Base-by-base conservation (phyloP, 176 grass and related monocot species). In the Chloris gayana region DNA sequence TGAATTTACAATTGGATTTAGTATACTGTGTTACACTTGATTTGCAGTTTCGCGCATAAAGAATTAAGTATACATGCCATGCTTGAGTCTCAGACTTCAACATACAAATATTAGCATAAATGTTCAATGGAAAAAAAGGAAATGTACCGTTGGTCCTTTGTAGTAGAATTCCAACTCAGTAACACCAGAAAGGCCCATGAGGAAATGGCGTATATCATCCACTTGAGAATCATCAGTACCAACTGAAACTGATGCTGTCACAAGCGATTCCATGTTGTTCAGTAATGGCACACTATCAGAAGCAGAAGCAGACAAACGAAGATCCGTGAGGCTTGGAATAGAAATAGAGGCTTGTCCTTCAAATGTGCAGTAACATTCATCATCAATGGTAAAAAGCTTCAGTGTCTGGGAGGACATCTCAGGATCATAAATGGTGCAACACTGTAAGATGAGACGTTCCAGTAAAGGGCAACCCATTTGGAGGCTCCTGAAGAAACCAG, bases 361-460 rank as follows among this genome's bases (percentile, higher is more conserved):
- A 56, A 0, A 42, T 42, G 9, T 1, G 41, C 42, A 53, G 1
- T 0, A 0, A 44, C 13, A 87, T 39, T 0, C 0, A 2, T 32
- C 7, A 1, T 1, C 8, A 24, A 86, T 59, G 49, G 30, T 5
- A 50, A 81, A 19, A 24, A 51, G 7, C 78, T 51, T 80, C 4
- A 86, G 64, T 19, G 78, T 76, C 4, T 18, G n/a, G 41, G 63
- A 69, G 51, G 33, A 69, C 31, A 81, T 63, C 49, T 81, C 64
- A 70, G 0, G 4, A 25, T 41, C 78, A 2, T 0, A 0, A 6
- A 81, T 69, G 13, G 4, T 0, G 50, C 53, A 81, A 1, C 9
- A 31, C 6, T 1, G 8, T 53, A 86, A 58, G 11, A 14, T 31
- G 1, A 86, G 78, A 81, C 67, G 6, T 62, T 58, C 70, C 71